These are phyloP conservation scores for Scedosporium boydii DNA, from an alignment of 2,329 filamentous ascomycete genomes.

Conservation along the genomic window DNA sequence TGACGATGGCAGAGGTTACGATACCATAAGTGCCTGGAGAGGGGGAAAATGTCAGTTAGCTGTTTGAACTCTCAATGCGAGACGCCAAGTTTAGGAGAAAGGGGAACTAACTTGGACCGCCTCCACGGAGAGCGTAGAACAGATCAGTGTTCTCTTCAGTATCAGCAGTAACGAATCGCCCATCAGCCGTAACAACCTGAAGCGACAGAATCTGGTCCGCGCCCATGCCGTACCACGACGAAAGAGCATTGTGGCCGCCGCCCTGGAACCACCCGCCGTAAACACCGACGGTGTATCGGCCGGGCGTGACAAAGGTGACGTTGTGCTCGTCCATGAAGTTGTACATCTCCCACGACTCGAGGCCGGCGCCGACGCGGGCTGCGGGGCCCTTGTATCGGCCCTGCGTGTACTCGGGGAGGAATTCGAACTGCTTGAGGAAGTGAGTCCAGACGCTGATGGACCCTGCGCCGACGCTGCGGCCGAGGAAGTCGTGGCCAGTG, in stretches of 20 bases:
- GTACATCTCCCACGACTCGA: conserved; percentile 37
- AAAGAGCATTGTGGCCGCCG: conserved; percentile 41
- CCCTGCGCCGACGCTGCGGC: conserved; percentile 28
- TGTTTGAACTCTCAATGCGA: not conserved
- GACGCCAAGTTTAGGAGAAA: not conserved
- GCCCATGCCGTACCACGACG: conserved; percentile 28
- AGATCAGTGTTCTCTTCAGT: conserved; percentile 31
- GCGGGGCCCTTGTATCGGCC: conserved; percentile 38
- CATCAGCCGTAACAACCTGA: conserved; percentile 37
- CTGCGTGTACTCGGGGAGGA: conserved; percentile 29
- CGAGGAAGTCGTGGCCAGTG: conserved; percentile 43
- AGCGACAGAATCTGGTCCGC: conserved; percentile 38
- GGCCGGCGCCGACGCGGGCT: conserved; percentile 44
- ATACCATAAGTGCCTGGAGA: conserved; percentile 31
- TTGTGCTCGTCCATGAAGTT: conserved; percentile 21
- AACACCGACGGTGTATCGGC: conserved; percentile 39
- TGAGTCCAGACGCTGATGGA: conserved; percentile 29
- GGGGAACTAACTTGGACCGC: conserved; percentile 17
- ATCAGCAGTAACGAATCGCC: conserved; percentile 31
- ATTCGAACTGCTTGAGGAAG: conserved; percentile 28
- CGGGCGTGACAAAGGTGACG: conserved; percentile 10
- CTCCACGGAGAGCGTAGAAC: conserved; percentile 40
- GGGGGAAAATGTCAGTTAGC: not conserved
- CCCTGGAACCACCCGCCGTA: conserved; percentile 47
- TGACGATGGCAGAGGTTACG: conserved; percentile 27